These are phyloP conservation scores for Termitomyces sp. DNA, from an alignment of 768 basidiomycete species.

Conservation along the genomic window DNA sequence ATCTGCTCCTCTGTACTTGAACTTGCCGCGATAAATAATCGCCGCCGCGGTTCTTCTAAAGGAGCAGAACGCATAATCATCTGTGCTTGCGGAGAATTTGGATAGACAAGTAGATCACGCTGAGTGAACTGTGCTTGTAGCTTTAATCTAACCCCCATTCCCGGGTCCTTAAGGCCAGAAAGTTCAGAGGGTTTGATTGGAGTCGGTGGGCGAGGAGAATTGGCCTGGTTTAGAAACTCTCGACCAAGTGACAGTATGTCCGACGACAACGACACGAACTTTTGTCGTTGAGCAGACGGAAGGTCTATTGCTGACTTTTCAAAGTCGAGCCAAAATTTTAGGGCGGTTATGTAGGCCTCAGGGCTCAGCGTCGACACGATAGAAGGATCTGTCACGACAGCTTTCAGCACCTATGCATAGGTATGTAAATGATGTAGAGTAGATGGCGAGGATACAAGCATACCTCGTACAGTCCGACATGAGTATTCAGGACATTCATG, in stretches of 20 bases:
- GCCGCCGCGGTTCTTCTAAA: slow-evolving; percentile 72
- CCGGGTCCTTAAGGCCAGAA: slow-evolving; percentile 67
- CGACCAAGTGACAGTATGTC: slow-evolving; percentile 86
- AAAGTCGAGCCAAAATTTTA: slow-evolving; percentile 95
- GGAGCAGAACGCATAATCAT: slow-evolving; percentile 92
- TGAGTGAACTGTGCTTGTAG: slow-evolving; percentile 75
- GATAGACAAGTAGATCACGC: slow-evolving; percentile 74
- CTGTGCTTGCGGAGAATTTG: slow-evolving; percentile 84
- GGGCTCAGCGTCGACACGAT: slow-evolving; percentile 61
- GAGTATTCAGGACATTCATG: slow-evolving; percentile 96
- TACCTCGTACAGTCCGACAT: slow-evolving; percentile 87
- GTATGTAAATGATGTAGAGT: slow-evolving; percentile 14
- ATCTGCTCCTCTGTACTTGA: slow-evolving; percentile 73
- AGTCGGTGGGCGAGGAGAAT: slow-evolving; percentile 58
- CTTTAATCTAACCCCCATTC: slow-evolving; percentile 68
- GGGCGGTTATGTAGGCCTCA: slow-evolving; percentile 81
- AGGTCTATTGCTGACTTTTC: slow-evolving; percentile 95
- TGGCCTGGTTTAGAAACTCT: slow-evolving; percentile 70
- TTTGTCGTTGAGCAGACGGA: slow-evolving; percentile 66
- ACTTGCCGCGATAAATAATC: slow-evolving; percentile 80
- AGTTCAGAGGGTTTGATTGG: slow-evolving; percentile 65
- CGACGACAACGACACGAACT: slow-evolving; percentile 87
- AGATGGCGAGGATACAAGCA: slow-evolving; percentile 24
- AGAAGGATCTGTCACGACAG: slow-evolving; percentile 61
- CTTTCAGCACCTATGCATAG: slow-evolving; percentile 55